Evolutionary conservation across 306 rosid genomes (phyloP).

Genomic region (Cucurbita argyrosperma): DNA sequence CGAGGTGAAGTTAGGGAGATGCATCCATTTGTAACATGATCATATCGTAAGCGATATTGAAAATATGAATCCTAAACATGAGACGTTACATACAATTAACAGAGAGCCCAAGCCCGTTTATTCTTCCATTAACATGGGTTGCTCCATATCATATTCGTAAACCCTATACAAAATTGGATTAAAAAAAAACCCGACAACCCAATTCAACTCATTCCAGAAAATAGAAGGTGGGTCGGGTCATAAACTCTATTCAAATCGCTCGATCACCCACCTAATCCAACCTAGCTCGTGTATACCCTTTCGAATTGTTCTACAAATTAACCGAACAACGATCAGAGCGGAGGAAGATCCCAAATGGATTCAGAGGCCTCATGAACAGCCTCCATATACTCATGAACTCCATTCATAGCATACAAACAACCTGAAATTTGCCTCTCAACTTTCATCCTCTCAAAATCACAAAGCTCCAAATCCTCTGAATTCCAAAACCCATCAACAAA

Average conservation of each 20-base stretch:
- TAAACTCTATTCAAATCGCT: too few species aligned
- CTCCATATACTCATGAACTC: slow-evolving; percentile 83
- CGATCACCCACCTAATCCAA: too few species aligned
- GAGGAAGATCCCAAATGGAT: slow-evolving; percentile 83
- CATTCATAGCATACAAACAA: slow-evolving; percentile 82
- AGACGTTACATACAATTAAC: too few species aligned
- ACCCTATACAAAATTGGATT: background rate
- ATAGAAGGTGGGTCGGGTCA: too few species aligned
- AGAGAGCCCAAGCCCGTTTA: background rate
- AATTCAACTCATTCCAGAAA: too few species aligned
- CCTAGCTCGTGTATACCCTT: too few species aligned
- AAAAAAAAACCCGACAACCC: too few species aligned
- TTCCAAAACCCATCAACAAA: background rate
- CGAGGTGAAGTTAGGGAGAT: too few species aligned
- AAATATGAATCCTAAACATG: too few species aligned
- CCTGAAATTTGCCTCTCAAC: slow-evolving; percentile 90
- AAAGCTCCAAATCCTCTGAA: slow-evolving; percentile 23
- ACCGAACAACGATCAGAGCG: slow-evolving; percentile 52
- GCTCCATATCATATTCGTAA: background rate
- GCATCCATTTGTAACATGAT: too few species aligned
- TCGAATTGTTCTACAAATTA: too few species aligned
- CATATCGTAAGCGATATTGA: too few species aligned
- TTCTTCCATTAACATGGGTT: slow-evolving; percentile 5
- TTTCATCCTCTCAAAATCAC: slow-evolving; percentile 74
- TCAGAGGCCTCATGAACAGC: slow-evolving; percentile 53